A percentile compares a stretch with the other conserved stretches of the same genome.
These are phyloP conservation scores for Ogataea polymorpha DNA, from an alignment of 805 yeast genomes.

Conservation along the genomic window DNA sequence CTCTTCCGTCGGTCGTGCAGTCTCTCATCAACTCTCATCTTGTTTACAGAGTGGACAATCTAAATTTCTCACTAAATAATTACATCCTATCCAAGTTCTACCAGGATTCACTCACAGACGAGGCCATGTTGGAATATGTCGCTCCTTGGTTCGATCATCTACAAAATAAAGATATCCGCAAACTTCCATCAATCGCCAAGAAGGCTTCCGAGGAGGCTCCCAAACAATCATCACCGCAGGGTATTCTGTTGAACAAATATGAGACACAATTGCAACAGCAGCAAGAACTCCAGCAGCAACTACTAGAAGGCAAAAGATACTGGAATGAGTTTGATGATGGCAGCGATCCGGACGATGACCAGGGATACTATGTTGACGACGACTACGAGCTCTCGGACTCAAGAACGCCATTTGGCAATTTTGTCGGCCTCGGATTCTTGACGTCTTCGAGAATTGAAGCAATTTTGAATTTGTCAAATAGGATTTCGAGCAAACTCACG, in stretches of 20 bases:
- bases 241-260: constrained; percentile 33
- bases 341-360: constrained; percentile 45
- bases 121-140: constrained; percentile 24
- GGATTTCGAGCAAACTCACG: constrained; percentile 12
- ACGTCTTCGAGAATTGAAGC: constrained; percentile 23
- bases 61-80: constrained; percentile 33
- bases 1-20: constrained; percentile 36
- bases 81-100: constrained; percentile 28
- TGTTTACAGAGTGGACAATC: constrained; percentile 42
- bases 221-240: constrained; percentile 6
- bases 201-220: constrained; percentile 7
- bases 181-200: constrained; percentile 34
- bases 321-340: constrained; percentile 71
- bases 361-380: constrained; percentile 37
- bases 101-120: constrained; percentile 19
- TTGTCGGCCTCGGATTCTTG: constrained; percentile 20
- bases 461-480: constrained; percentile 24
- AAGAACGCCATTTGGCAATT: constrained; percentile 18
- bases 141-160: constrained; percentile 34
- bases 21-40: constrained; percentile 46
- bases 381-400: constrained; percentile 25
- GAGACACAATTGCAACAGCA: constrained; percentile 16
- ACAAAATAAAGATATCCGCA: constrained; percentile 39
- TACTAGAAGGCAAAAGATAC: constrained; percentile 36
- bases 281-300: constrained; percentile 10